Percentiles rank a stretch among this genome's conserved stretches.
phyloP scores from a whole-genome alignment of 306 rosid species.

The Sicyos edulis region DNA sequence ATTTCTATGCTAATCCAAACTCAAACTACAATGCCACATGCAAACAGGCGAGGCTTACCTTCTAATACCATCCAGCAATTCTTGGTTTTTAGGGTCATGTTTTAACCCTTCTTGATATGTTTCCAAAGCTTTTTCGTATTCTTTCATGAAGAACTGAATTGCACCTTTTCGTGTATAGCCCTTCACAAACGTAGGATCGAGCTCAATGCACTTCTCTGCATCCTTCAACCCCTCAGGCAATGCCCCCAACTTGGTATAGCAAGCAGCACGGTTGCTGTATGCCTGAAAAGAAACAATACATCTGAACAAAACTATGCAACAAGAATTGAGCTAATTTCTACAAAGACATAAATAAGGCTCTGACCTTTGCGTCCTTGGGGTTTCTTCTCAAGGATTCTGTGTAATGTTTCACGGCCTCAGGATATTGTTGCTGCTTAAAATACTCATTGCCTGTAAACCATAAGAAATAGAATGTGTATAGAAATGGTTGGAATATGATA shows the following conservation, averaged over 20 bases:
- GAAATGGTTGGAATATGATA: background rate
- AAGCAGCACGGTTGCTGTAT: conserved; percentile 92
- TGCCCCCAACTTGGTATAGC: conserved; percentile 92
- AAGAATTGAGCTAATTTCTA: background rate
- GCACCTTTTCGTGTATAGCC: conserved; percentile 95
- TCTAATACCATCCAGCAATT: conserved; percentile 75
- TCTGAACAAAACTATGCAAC: conserved; percentile 1
- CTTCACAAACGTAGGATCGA: conserved; percentile 80
- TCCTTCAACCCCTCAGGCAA: conserved; percentile 96
- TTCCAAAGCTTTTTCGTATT: conserved; percentile 90
- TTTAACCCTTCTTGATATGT: conserved; percentile 85
- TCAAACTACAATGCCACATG: background rate
- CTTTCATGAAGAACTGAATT: conserved; percentile 88
- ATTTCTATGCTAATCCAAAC: background rate
- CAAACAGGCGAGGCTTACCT: conserved; percentile 35
- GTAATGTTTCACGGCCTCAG: conserved; percentile 86
- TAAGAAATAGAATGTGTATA: background rate
- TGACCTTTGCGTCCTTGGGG: conserved; percentile 72
- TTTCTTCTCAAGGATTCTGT: conserved; percentile 78
- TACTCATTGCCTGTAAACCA: conserved; percentile 64
- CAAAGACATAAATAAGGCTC: background rate
- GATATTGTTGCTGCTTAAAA: conserved; percentile 84
- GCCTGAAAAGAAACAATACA: conserved; percentile 39
- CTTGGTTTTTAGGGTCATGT: conserved; percentile 72
- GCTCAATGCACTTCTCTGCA: conserved; percentile 94